Base-by-base conservation (phyloP, 108 stramenopile species). In the Nitzschia inconspicua region DNA sequence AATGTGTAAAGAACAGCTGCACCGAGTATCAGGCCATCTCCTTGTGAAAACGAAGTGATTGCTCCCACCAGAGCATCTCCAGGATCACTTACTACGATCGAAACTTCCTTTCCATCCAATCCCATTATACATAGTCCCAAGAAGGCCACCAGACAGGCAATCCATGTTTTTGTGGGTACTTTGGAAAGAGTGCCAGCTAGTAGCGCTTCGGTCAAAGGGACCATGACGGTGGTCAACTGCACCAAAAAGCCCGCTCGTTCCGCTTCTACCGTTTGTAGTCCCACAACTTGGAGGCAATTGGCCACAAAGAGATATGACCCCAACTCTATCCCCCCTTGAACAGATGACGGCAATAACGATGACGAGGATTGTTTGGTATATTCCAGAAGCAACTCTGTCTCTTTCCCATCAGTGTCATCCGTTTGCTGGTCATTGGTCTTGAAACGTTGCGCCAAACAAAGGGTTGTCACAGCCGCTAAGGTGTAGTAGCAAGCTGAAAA, bases 401-500 rank as follows among this genome's bases (percentile, higher is more conserved):
- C 27, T 18, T 47, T 35, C 14, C 50, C 39, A 23, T 25, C 18
- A 28, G 6, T 26, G 8, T 9, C 24, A 7, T 18, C 19, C 14
- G 46, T 20, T 42, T 37, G 11, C 1, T 47, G 9, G 22, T 2
- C 55, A 30, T 51, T 56, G 10, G 42, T 40, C 43, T 26, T 29
- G 18, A 57, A 43, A 19, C 13, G n/a, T 16, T 24, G 27, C 2
- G 55, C 52, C 27, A 75, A 35, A 25, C 44, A 19, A 8, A 44
- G 46, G 4, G 68, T 69, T 18, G 75, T 69, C 4, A 60, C 2
- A 7, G 75, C 63, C 4, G 75, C 89, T 35, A 94, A 66, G 5
- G 82, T 23, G 63, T 90, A 94, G 72, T 94, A 94, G 27, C 75
- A 84, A 2, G 86, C 75, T n/a, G 85, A 87, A 76, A 94, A 90